Evolutionary conservation across 179 eudicot species (phyloP), one percentile per base, ranked within the genome.

Genomic region (Heliamphora pulchella): DNA sequence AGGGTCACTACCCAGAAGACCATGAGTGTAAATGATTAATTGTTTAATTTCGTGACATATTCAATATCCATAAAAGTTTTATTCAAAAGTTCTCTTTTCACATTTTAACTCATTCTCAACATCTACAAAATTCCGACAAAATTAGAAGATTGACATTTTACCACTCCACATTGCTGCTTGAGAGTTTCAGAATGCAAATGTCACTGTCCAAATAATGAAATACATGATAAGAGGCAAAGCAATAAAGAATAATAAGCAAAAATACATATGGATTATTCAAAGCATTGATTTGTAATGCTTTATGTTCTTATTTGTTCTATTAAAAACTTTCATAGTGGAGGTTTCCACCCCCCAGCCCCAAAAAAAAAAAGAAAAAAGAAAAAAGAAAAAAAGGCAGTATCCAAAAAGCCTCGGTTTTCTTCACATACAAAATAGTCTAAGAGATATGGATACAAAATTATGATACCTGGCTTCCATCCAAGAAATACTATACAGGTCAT

Each of bases 391-490:
- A 22, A 10, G 46, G 8, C 4, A 2, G 8, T 10, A 41, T 67
- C 41, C 50, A 17, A 44, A n/a, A 41, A 67, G 71, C 71, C 71
- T 10, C 47, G 13, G n/a, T 67, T 67, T 65, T 72, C 15, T 72
- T 18, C 5, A n/a, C 44, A 31, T 51, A 2, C 44, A 73, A 73
- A 73, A 73, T 46, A 50, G 57, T 71, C 8, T 22, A 48, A 54
- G 3, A 48, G 31, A 53, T 10, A 13, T 0, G 20, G 10, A 54
- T 22, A 47, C 1, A n/a, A 65, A 80, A 54, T 65, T 58, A 66
- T 22, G 17, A 53, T 81, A 95, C 98, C 98, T 92, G 77, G 93
- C 98, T 68, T 95, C 98, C 98, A 94, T 90, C 98, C 98, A 94
- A 55, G 98, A 88, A 86, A 93, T 87, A 78, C 98, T 94, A 61